phyloP scores from a whole-genome alignment of 805 yeast species.

The Saccharomycopsis sp. region DNA sequence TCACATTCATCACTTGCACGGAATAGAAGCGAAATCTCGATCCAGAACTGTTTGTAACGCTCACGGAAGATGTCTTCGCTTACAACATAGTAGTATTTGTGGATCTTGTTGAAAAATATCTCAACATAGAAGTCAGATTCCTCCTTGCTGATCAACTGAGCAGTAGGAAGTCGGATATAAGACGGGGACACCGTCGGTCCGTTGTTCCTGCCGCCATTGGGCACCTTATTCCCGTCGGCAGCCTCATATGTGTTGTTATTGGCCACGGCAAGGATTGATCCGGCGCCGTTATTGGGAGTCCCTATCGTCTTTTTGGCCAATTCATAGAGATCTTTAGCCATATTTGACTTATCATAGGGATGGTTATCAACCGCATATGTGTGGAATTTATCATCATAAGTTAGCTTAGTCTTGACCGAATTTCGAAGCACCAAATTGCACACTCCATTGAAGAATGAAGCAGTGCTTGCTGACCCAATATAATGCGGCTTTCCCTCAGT shows the following conservation, averaged over 20 bases:
- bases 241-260: neutral
- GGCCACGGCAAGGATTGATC: neutral
- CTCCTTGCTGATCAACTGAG: slow-evolving; percentile 28
- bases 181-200: slow-evolving; percentile 4
- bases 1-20: neutral
- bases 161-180: slow-evolving; percentile 33
- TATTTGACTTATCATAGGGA: neutral
- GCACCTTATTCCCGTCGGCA: neutral
- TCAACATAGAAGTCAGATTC: slow-evolving; percentile 34
- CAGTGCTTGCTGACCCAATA: slow-evolving; percentile 42
- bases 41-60: slow-evolving; percentile 37
- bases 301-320: neutral
- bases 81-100: slow-evolving; percentile 39
- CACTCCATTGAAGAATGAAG: slow-evolving; percentile 36
- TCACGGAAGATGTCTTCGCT: slow-evolving; percentile 30
- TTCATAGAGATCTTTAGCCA: neutral
- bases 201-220: neutral
- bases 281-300: neutral
- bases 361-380: slow-evolving; percentile 19
- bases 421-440: slow-evolving; percentile 38
- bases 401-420: slow-evolving; percentile 31
- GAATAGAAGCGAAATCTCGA: slow-evolving; percentile 25
- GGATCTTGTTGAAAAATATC: slow-evolving; percentile 37
- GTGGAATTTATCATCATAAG: slow-evolving; percentile 22
- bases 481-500: slow-evolving; percentile 42